Evolutionary conservation across 2,329 filamentous ascomycete genomes (phyloP), one percentile per base, ranked within the genome.

Genomic region (Aspergillus piperis): DNA sequence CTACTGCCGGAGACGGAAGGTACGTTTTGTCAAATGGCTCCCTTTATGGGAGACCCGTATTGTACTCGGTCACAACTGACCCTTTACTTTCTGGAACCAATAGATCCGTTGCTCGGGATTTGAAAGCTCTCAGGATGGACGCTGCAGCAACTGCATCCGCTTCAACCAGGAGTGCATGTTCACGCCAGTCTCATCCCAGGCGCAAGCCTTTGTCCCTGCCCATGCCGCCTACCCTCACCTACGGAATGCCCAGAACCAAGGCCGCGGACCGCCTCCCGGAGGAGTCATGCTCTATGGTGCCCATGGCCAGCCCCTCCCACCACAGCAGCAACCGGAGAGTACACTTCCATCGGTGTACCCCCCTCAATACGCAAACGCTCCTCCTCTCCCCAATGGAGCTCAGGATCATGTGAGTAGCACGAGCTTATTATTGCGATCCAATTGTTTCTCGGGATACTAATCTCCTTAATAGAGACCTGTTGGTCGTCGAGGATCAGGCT

Each of bases 101-200:
- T 74, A 91, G 88, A 90, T 91, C 73, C 87, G 89, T 61, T 91
- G 88, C 80, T 90, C 88, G 3, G 89, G 88, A 27, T 91, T 90
- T 72, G 88, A 90, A 69, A 85, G 84, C 59, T 89, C 87, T 41
- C 85, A 88, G 41, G 87, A 90, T 74, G 89, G 89, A 61, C 85
- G 88, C 62, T 91, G 88, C 80, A 85, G 83, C 70, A 91, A 91
- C 73, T 91, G 88, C 72, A 82, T 87, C 64, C 82, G 88, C 51
- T 91, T 91, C 77, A 88, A 88, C 65, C 88, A 91, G 75, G 88
- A 90, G 72, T 91, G 89, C 77, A 86, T 91, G 75, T 91, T 91
- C 75, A 90, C 88, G 1, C 88, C 89, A 2, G 88, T 91, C 23
- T 90, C 87, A 3, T 88, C 88, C 10, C 88, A 90, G 76, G 86